Base-by-base conservation (phyloP, 495 filamentous ascomycete genomes). In the Chaetomium fimeti region DNA sequence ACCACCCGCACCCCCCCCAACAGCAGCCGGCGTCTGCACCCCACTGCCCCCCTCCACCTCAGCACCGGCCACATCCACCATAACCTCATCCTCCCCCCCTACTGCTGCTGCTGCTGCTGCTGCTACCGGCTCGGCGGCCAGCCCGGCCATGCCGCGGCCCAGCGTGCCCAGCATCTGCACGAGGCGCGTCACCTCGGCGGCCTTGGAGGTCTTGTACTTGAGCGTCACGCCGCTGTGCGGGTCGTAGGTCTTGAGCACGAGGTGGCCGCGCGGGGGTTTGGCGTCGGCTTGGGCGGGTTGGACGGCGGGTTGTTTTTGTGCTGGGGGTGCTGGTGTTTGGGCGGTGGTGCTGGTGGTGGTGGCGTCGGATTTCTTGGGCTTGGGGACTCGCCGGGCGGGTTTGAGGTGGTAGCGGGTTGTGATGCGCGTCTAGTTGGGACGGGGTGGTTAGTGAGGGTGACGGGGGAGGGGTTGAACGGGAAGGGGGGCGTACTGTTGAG, bases 231-330 rank as follows among this genome's bases (percentile, higher is more conserved):
- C 94, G 15, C 88, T 87, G 29, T 75, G 76, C 0, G 94, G 91
- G 75, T 97, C 92, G 81, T 85, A 98, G 18, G 93, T 96, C 79
- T 96, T 98, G 32, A 98, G 81, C 0, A 83, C 88, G 29, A 98
- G 86, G 27, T 81, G 83, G 65, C 89, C 91, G 67, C 86, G 73
- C 12, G 72, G 77, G 5, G 60, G 73, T 64, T 68, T 73, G 13
- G 32, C 7, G 29, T 48, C 7, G 4, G 2, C 54, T 11, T 29
- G 57, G 2, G 3, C 61, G 15, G 20, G 42, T 22, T 27, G 27
- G 5, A 42, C 43, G 20, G 25, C 6, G 18, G 2, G 43, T 49
- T 16, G 40, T 29, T 45, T 58, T 38, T 36, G 7, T 36, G 3
- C 22, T 32, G 64, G 40, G 28, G 62, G 12, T 61, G 52, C 62